Base-by-base conservation (phyloP, 2,329 filamentous ascomycete species). In the Alternaria burnsii region DNA sequence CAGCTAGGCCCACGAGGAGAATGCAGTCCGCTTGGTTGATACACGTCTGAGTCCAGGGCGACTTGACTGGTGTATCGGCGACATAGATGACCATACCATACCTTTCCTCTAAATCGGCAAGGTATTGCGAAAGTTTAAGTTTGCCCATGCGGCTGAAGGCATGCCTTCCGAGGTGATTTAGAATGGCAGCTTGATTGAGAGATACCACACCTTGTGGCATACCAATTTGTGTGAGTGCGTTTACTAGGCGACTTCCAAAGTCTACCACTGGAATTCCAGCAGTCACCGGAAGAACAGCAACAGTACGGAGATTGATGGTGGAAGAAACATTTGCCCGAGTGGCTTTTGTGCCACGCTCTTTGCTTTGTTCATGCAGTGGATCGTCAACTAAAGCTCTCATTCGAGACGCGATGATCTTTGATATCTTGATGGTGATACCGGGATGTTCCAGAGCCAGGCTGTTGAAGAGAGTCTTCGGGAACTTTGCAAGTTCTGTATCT, bases 61-160 rank as follows among this genome's bases (percentile, higher is more conserved):
- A 93, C 71, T 97, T 98, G 71, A 98, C 95, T 62, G 89, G 97
- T 5, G 96, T 99, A 78, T 99, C 95, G 52, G 94, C 95, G 59
- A 99, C 90, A 74, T 99, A 99, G 8, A 99, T 84, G 1, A 99
- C 93, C 70, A 99, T 88, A 1, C 94, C 93, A 71, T 97, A 98
- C 76, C 97, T 97, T 79, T 99, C 95, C 79, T 99, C 95, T 11
- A 99, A 84, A 72, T 99, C 95, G 2, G 96, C 95, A 51, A 99
- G 86, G 73, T 99, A 99, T 69, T 99, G 94, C 1, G 94, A 93
- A 7, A 99, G 83, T 79, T 97, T 97, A 28, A 99, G 83, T 79
- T 97, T 98, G 6, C 95, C 95, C 91, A 99, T 98, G 70, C 91
- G 92, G 79, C 91, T 98, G 77, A 99, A 99, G 0, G 96, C 95